phyloP scores from a whole-genome alignment of 1,284 basidiomycete genomes.

The Lignosus rhinocerotis region DNA sequence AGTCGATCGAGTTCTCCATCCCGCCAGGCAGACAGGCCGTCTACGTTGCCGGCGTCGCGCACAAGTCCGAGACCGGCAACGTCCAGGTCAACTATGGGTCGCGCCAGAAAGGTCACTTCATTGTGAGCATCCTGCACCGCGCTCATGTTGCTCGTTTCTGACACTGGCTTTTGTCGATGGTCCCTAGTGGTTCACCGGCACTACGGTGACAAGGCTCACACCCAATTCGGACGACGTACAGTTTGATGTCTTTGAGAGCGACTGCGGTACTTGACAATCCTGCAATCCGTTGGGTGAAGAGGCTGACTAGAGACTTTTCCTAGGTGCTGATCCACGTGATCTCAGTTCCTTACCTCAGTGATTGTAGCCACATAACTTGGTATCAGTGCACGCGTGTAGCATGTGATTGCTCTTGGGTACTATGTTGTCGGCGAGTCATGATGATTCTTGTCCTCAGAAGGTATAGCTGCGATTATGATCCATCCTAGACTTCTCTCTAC shows the following conservation, averaged over 20 bases:
- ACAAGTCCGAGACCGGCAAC: slow-evolving; percentile 15
- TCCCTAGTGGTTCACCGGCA: slow-evolving; percentile 15
- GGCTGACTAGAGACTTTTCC: not conserved
- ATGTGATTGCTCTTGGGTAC: too few species aligned
- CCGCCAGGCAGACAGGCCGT: slow-evolving; percentile 15
- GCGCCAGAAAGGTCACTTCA: slow-evolving; percentile 10
- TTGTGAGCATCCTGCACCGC: not conserved
- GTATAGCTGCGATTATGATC: too few species aligned
- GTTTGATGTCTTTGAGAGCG: slow-evolving; percentile 13
- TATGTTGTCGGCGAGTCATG: too few species aligned
- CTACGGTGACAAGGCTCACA: slow-evolving; percentile 13
- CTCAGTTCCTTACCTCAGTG: slow-evolving; percentile 4
- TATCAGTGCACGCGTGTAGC: too few species aligned
- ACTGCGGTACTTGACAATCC: slow-evolving; percentile 4
- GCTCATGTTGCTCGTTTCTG: not conserved
- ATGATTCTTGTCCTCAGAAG: too few species aligned
- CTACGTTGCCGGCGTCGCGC: slow-evolving; percentile 12
- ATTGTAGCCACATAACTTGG: too few species aligned
- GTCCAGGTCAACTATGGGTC: slow-evolving; percentile 18
- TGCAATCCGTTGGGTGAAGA: not conserved
- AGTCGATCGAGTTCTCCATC: slow-evolving; percentile 14
- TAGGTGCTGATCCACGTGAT: slow-evolving; percentile 6
- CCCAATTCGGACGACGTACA: slow-evolving; percentile 6
- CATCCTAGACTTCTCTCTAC: too few species aligned
- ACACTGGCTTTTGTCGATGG: not conserved